These are phyloP conservation scores for Pseudocercospora crystallina DNA, from an alignment of 2,329 filamentous ascomycete species.

Conservation along the genomic window DNA sequence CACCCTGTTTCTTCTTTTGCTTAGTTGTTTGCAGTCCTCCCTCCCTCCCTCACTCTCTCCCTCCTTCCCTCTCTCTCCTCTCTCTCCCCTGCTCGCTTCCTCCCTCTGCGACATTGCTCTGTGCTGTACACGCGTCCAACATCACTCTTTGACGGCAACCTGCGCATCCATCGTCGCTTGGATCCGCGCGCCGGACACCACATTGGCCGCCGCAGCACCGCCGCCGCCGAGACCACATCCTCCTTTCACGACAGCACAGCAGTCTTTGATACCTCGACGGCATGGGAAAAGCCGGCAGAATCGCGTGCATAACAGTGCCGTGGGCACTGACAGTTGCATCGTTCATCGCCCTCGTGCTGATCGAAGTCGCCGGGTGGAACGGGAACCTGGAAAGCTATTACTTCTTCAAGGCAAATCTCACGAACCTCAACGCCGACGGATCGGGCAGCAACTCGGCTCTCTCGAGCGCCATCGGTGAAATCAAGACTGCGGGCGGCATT, in stretches of 20 bases:
- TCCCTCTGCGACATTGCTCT: neutral
- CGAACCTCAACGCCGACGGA: constrained; percentile 31
- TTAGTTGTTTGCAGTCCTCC: too few relatives aligned
- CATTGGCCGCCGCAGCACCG: too few relatives aligned
- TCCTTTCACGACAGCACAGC: neutral
- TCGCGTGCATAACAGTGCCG: constrained; percentile 83
- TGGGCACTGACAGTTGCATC: constrained; percentile 77
- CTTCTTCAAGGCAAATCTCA: constrained; percentile 51
- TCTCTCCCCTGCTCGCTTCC: neutral
- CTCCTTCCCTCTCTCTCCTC: neutral
- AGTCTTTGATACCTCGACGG: neutral
- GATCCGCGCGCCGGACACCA: too few relatives aligned
- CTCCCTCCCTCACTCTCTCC: neutral
- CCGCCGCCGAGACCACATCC: neutral
- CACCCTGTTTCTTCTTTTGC: too few relatives aligned
- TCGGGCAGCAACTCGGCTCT: constrained; percentile 34
- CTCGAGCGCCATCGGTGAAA: constrained; percentile 38
- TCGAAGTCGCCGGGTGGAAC: constrained; percentile 59
- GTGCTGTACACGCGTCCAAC: too few relatives aligned
- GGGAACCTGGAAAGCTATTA: constrained; percentile 51
- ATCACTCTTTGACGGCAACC: too few relatives aligned
- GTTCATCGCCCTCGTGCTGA: constrained; percentile 65
- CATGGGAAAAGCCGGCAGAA: constrained; percentile 74
- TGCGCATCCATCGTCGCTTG: too few relatives aligned
- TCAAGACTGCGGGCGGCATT: constrained; percentile 49